Evolutionary conservation across 2,329 filamentous ascomycete genomes (phyloP), one percentile per base, ranked within the genome.

Genomic region (Thermomyces lanuginosus): DNA sequence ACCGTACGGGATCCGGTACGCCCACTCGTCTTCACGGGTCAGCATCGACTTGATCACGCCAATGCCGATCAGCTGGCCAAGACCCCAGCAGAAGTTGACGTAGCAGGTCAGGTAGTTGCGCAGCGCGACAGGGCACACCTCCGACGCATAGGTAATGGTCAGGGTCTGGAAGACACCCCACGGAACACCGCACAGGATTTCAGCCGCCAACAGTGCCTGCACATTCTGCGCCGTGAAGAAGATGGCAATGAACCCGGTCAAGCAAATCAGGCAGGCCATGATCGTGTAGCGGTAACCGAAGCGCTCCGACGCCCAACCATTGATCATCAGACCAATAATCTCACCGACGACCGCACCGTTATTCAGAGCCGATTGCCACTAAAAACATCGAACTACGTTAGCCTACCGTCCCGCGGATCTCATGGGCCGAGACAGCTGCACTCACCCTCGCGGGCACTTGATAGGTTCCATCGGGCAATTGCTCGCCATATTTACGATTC

Each of bases 241-340:
- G 31, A 66, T 60, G 7, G 59, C 48, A 9, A 58, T 63, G 40
- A 60, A 63, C 2, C 50, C 59, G 16, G 51, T 55, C 31, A 65
- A 49, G 17, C 61, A 37, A 6, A 51, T 36, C 6, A 65, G 47
- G 36, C 57, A 63, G 8, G 50, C 42, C 41, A 65, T 56, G 28
- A 65, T 55, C 1, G 61, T 64, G 30, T 61, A 60, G 13, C 60
- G 54, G 32, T 66, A 65, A 25, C 63, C 63, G 33, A 64, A 63
- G 4, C 55, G 50, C 35, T 66, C 62, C 11, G 58, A 62, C 7
- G 60, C 55, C 42, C 49, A 61, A 19, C 62, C 62, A 35, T 64
- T 64, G 34, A 61, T 54, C 33, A 63, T 58, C 2, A 66, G 49
- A 27, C 62, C 62, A 33, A 66, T 60, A 22, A 63, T 63, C 37